Evolutionary conservation across 768 basidiomycete genomes (phyloP), one percentile per base, ranked within the genome.

Genomic region (Amanita phalloides): DNA sequence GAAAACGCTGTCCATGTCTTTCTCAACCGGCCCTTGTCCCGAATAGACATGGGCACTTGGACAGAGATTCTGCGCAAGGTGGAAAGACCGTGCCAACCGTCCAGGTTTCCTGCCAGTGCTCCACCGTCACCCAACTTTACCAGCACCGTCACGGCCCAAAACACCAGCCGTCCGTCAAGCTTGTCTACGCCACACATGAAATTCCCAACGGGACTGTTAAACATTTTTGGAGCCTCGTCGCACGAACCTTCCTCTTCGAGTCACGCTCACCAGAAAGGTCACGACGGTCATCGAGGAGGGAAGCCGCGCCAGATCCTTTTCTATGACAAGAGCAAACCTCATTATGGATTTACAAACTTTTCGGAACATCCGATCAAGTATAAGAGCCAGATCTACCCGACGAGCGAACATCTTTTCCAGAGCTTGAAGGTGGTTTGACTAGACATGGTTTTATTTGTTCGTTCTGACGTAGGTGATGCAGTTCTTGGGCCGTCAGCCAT

Each of bases 341-440:
- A 68, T 58, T 69, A 69, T 42, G 71, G 67, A 36, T 73, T 73
- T 55, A 71, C 69, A 47, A 73, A 74, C 58, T 71, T 69, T 57
- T 73, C 76, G 20, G 61, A 71, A 0, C 71, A 75, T 54, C 58
- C 64, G 33, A 63, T 78, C 14, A 53, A 53, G 4, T 71, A 72
- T 57, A 64, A 68, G 23, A 69, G 69, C n/a, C 69, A 69, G 54
- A 55, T 53, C 36, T 78, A 77, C 53, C 72, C 75, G 2, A 78
- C 76, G 2, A 71, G 73, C 48, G 77, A 77, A 53, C 78, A 79
- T 62, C 60, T 79, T 5, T 78, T 73, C 52, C 76, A 78, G 53
- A 67, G 75, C 17, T 59, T 75, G 60, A 77, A 75, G 60, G 73
- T 71, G 53, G 28, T 26, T 52, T 30, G 30, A 11, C 3, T 28